Evolutionary conservation across 495 filamentous ascomycete species (phyloP), one percentile per base, ranked within the genome.

Genomic region (Rhypophila decipiens): DNA sequence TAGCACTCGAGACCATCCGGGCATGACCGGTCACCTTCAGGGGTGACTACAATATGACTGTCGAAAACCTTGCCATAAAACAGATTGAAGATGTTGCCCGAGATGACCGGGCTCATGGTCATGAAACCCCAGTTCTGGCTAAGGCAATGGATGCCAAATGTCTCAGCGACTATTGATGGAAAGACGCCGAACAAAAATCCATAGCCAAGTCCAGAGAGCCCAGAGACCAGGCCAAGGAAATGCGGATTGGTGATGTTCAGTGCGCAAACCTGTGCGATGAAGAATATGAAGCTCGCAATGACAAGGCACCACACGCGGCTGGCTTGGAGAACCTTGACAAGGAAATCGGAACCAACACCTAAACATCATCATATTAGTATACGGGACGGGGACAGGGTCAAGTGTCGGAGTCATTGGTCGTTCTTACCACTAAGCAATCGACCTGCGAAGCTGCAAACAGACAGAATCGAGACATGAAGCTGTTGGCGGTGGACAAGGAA

Each of bases 141-240:
- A 17, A 98, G 72, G n/a, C 93, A 90, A 49, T 80, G 73, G 31
- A 96, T 82, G 22, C 94, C 93, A 62, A 98, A 98, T 2, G 85
- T 82, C 58, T 97, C 90, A 11, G 90, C 86, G 3, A 90, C 85
- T 40, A 98, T 80, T 1, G 94, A 87, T 8, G 93, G 94, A 68
- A 86, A 96, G 44, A 95, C 89, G 55, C 94, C 93, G 59, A 96
- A 97, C 2, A 97, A 75, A 56, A 95, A 88, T 1, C 93, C 93
- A 68, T 98, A 98, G 4, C 82, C 93, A 5, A 97, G 71, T 11
- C 93, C 93, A 4, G 85, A 95, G 35, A 96, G 74, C 2, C 77
- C 77, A 1, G 90, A 96, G 24, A 97, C 83, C 33, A 87, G 64
- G 51, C 75, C 80, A 3, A 97, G 82, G 24, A 77, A 67, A 59